Evolutionary conservation across 2,329 filamentous ascomycete genomes (phyloP).

Genomic region (Ophiostoma montium): DNA sequence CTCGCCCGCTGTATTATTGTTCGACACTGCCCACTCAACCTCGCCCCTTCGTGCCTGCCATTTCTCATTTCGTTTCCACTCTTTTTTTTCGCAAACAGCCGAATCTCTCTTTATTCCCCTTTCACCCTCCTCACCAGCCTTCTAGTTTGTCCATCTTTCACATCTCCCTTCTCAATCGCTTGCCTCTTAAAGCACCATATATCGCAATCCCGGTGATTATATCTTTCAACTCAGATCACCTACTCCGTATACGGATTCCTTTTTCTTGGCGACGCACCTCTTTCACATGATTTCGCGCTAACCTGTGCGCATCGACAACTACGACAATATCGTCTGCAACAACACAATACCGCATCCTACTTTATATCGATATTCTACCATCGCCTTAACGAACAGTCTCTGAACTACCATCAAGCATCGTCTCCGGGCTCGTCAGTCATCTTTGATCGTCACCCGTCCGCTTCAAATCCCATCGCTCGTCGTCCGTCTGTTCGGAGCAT

Average conservation of each 20-base stretch:
- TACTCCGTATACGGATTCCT: not conserved
- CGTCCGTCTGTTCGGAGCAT: not conserved
- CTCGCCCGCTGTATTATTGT: not conserved
- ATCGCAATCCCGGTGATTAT: not conserved
- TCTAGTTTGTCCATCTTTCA: not conserved
- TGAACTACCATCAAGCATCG: not conserved
- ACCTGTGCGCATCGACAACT: not conserved
- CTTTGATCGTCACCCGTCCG: not conserved
- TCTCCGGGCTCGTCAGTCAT: not conserved
- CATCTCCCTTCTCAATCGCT: not conserved
- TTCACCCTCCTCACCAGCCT: not conserved
- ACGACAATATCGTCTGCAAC: not conserved
- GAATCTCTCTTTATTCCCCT: not conserved
- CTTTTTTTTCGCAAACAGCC: not conserved
- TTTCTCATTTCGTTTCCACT: not conserved
- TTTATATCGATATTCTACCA: not conserved
- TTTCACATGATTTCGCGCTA: conserved; percentile 4
- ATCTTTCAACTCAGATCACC: not conserved
- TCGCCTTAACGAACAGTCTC: not conserved
- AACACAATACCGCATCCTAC: not conserved
- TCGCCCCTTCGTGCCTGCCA: not conserved
- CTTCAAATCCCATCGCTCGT: not conserved
- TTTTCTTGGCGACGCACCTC: not conserved
- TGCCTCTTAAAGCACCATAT: not conserved
- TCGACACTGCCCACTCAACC: not conserved